Evolutionary conservation across 139 green algal genomes (phyloP), one percentile per base, ranked within the genome.

Genomic region (Monoraphidium neglectum): DNA sequence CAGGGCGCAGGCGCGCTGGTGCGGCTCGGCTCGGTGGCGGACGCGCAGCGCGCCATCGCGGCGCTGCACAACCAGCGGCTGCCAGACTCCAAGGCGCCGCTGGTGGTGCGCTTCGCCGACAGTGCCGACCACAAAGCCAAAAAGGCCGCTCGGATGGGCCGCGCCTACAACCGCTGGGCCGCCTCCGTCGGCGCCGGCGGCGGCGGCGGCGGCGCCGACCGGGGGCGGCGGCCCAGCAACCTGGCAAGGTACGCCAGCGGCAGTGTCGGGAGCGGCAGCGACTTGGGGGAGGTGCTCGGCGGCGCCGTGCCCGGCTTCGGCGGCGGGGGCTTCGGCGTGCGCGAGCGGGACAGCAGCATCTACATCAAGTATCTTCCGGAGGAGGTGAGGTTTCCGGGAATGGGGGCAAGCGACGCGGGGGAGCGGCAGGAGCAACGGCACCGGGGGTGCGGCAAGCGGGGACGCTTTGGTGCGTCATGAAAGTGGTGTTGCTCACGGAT

Each of bases 361-460:
- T 91, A 92, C 79, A 80, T 93, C 47, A 92, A 92, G 46, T 85
- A 89, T 74, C 71, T 93, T 40, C 88, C 88, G 5, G 61, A 76
- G 6, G 72, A 84, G 2, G 51, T 72, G 65, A 32, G 63, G 54
- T 51, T 32, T n/a, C n/a, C n/a, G n/a, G n/a, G n/a, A n/a, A n/a
- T n/a, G n/a, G n/a, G n/a, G n/a, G n/a, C n/a, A n/a, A n/a, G n/a
- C n/a, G n/a, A n/a, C n/a, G n/a, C n/a, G n/a, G n/a, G n/a, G n/a
- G n/a, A n/a, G n/a, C n/a, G n/a, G n/a, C n/a, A n/a, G n/a, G n/a
- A n/a, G n/a, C n/a, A n/a, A n/a, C n/a, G n/a, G n/a, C n/a, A n/a
- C n/a, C n/a, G n/a, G n/a, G n/a, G n/a, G n/a, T n/a, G n/a, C n/a
- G n/a, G n/a, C n/a, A n/a, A n/a, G n/a, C n/a, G n/a, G n/a, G n/a